Evolutionary conservation across 2,329 filamentous ascomycete genomes (phyloP).

Genomic region (Microsporum canis): DNA sequence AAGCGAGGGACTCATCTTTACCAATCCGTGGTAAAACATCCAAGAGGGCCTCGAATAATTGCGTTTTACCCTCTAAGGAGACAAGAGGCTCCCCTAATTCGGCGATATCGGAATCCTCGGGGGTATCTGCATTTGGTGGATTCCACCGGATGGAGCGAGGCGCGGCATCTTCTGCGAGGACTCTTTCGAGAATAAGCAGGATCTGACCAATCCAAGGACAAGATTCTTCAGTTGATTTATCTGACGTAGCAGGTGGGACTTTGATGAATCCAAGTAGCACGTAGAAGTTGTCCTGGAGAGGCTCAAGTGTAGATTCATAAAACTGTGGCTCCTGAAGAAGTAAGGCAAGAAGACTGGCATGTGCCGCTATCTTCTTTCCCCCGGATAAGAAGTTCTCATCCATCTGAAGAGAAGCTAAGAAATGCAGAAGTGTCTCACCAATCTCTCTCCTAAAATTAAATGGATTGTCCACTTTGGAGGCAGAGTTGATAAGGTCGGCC

Average conservation of each 20-base stretch:
- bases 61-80: conserved; percentile 52
- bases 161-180: conserved; percentile 80
- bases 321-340: conserved; percentile 74
- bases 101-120: conserved; percentile 35
- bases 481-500: conserved; percentile 69
- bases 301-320: conserved; percentile 62
- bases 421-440: conserved; percentile 70
- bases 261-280: conserved; percentile 71
- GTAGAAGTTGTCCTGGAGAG: conserved; percentile 63
- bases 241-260: conserved; percentile 41
- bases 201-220: conserved; percentile 89
- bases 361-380: conserved; percentile 69
- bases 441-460: conserved; percentile 57
- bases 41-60: conserved; percentile 65
- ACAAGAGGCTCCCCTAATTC: conserved; percentile 52
- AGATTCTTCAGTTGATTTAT: conserved; percentile 61
- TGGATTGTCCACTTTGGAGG: conserved; percentile 52
- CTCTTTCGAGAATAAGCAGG: conserved; percentile 75
- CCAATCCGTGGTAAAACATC: conserved; percentile 75
- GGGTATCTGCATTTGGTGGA: conserved; percentile 38
- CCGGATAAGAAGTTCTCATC: conserved; percentile 45
- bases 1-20: conserved; percentile 73
- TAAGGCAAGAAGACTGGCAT: conserved; percentile 80
- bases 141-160: conserved; percentile 65
- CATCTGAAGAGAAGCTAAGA: conserved; percentile 57